These are phyloP conservation scores for Tylopilus orsonianus DNA, from an alignment of 1,284 basidiomycete species.

Conservation along the genomic window DNA sequence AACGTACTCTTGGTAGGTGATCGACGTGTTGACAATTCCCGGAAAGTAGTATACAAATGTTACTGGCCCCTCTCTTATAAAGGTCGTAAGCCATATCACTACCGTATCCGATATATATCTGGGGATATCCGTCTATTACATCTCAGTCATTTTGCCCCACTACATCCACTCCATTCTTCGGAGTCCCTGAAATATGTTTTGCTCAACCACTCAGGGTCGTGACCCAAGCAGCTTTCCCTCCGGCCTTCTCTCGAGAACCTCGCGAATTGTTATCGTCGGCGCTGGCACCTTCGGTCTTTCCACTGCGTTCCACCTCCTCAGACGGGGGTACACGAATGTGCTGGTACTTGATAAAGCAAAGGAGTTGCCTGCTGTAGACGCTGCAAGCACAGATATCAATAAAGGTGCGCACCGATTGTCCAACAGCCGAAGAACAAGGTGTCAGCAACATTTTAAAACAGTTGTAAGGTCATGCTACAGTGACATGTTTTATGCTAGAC, in stretches of 20 bases:
- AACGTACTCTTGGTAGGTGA: too few relatives aligned
- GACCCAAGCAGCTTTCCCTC: neutral
- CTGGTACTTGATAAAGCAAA: slow-evolving; percentile 72
- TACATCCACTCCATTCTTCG: neutral
- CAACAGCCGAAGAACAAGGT: neutral
- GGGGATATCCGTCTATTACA: neutral
- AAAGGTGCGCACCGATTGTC: slow-evolving; percentile 50
- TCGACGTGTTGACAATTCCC: too few relatives aligned
- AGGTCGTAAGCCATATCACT: too few relatives aligned
- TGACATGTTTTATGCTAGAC: slow-evolving; percentile 65
- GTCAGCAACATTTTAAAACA: slow-evolving; percentile 27
- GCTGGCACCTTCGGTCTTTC: slow-evolving; percentile 87
- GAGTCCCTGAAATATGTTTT: slow-evolving; percentile 11
- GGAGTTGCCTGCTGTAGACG: slow-evolving; percentile 72
- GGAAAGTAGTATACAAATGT: too few relatives aligned
- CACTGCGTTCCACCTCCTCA: slow-evolving; percentile 75
- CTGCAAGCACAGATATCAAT: slow-evolving; percentile 83
- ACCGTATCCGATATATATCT: too few relatives aligned
- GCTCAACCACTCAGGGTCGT: neutral
- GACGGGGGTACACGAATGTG: slow-evolving; percentile 64
- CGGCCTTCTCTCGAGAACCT: slow-evolving; percentile 6
- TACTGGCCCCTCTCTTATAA: too few relatives aligned
- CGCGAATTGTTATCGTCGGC: slow-evolving; percentile 68
- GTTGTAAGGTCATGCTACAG: slow-evolving; percentile 73
- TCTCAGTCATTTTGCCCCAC: neutral